Conservation (phyloP, 73 alveolate genomes). For the Paramecium sonneborni region DNA sequence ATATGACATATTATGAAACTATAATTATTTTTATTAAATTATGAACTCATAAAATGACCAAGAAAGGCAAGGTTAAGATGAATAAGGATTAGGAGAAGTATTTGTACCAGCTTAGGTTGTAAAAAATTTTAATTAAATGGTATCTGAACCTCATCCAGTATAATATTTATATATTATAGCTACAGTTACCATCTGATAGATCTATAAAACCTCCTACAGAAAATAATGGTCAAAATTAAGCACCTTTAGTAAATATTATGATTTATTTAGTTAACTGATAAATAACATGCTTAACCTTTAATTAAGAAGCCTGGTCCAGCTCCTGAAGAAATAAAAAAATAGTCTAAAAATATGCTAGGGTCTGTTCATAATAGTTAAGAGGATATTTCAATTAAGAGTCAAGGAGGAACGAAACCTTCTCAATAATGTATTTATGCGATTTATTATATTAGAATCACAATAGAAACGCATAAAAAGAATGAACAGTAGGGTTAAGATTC, state of each 20-base stretch:
- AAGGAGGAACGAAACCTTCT: background rate
- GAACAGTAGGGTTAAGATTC: background rate
- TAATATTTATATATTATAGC: background rate
- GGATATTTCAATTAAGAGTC: background rate
- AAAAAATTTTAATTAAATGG: conserved; percentile 1
- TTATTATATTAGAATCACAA: background rate
- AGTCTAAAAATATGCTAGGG: background rate
- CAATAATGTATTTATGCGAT: background rate
- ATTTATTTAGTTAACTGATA: conserved; percentile 22
- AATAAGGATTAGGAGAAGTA: background rate
- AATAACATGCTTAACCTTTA: background rate
- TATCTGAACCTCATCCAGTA: conserved; percentile 40
- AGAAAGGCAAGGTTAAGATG: background rate
- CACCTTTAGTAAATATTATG: background rate
- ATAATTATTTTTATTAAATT: background rate
- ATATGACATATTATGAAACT: background rate
- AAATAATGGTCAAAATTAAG: background rate
- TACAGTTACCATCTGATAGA: background rate
- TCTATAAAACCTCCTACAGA: background rate
- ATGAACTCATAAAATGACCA: background rate
- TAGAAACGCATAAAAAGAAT: background rate
- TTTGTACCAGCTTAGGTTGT: conserved; percentile 5
- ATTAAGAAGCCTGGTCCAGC: background rate
- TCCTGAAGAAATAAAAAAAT: background rate
- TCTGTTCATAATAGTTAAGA: background rate